Conservation (phyloP, 2,329 filamentous ascomycete genomes). For the Alternaria ventricosa region DNA sequence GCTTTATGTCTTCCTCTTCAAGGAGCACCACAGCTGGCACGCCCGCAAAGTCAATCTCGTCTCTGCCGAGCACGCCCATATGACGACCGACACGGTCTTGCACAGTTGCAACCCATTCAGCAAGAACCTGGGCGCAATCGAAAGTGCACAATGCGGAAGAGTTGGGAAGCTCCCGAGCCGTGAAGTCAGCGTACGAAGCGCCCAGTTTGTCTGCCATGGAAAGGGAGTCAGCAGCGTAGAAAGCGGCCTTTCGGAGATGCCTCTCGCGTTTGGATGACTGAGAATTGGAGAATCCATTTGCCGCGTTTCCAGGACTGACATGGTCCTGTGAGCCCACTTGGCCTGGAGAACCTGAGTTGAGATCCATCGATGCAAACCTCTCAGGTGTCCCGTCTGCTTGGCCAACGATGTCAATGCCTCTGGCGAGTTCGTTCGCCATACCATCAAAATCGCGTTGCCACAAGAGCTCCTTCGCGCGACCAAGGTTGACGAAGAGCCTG, state of each 20-base stretch:
- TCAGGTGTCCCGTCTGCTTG: constrained; percentile 70
- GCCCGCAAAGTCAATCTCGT: constrained; percentile 77
- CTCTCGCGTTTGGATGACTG: constrained; percentile 77
- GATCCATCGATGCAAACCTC: constrained; percentile 44
- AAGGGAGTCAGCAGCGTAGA: constrained; percentile 90
- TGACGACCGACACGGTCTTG: constrained; percentile 94
- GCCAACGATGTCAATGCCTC: constrained; percentile 76
- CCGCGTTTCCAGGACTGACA: constrained; percentile 42
- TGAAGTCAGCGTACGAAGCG: constrained; percentile 83
- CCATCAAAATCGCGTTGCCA: constrained; percentile 94
- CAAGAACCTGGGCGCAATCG: constrained; percentile 91
- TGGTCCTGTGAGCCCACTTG: constrained; percentile 35
- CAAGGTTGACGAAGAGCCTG: constrained; percentile 90
- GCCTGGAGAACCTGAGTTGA: constrained; percentile 33
- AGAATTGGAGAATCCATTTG: constrained; percentile 41
- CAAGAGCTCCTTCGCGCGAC: constrained; percentile 87
- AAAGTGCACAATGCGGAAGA: constrained; percentile 92
- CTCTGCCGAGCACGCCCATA: constrained; percentile 83
- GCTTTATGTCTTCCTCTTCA: constrained; percentile 87
- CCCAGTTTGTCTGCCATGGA: constrained; percentile 86
- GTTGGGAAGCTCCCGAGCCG: constrained; percentile 82
- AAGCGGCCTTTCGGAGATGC: constrained; percentile 91
- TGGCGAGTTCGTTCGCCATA: constrained; percentile 85
- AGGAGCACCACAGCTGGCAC: constrained; percentile 89
- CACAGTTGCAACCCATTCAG: constrained; percentile 91